phyloP scores from a whole-genome alignment of 257 asterid genomes.

The Nicotiana benthamiana region DNA sequence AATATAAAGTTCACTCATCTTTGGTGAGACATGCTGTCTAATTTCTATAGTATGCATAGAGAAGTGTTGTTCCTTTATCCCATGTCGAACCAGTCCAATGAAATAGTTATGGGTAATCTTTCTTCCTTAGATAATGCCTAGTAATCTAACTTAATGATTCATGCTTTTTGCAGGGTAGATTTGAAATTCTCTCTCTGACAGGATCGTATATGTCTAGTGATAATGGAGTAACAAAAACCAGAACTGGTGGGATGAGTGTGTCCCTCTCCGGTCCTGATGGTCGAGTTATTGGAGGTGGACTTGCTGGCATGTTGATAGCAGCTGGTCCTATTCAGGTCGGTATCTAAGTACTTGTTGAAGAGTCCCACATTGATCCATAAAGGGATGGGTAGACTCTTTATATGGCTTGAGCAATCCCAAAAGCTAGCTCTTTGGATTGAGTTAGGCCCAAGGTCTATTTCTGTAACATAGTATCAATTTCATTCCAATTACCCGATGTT shows the following conservation, averaged over 20 bases:
- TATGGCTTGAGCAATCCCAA: too few species aligned
- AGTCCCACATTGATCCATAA: too few species aligned
- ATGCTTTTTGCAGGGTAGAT: conserved; percentile 54
- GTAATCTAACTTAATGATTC: conserved; percentile 2
- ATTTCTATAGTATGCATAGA: not conserved
- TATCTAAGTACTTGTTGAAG: not conserved
- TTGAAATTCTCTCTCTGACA: conserved; percentile 74
- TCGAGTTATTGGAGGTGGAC: conserved; percentile 89
- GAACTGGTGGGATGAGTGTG: conserved; percentile 91
- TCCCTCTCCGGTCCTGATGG: conserved; percentile 88
- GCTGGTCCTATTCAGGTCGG: conserved; percentile 88
- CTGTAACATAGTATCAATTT: too few species aligned
- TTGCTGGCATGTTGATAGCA: conserved; percentile 93
- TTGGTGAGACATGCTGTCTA: not conserved
- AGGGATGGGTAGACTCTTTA: too few species aligned
- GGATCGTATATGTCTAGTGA: conserved; percentile 80
- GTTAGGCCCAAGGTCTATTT: too few species aligned
- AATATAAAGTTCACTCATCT: not conserved
- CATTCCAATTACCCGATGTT: too few species aligned
- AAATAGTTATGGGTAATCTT: not conserved
- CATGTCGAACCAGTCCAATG: not conserved
- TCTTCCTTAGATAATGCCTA: not conserved
- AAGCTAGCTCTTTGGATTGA: too few species aligned
- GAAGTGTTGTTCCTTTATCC: not conserved
- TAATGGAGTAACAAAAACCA: conserved; percentile 64